These are phyloP conservation scores for Pichia sporocuriosa DNA, from an alignment of 805 yeast species.

Conservation along the genomic window DNA sequence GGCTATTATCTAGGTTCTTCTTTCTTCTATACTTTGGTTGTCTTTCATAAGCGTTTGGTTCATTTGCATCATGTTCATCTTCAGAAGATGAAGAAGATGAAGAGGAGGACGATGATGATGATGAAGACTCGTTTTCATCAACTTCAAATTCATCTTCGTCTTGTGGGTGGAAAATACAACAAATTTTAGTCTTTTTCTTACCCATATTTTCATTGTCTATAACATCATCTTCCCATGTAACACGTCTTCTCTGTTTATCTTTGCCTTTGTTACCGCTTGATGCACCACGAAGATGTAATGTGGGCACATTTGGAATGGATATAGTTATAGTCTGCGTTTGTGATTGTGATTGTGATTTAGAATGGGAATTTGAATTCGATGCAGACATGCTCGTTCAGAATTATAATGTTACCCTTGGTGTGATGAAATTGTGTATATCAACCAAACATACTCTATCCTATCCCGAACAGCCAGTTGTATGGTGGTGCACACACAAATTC, in stretches of 20 bases:
- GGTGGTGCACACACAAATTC: too few relatives aligned
- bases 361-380: too few relatives aligned
- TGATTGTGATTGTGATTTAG: constrained; percentile 6
- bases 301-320: constrained; percentile 14
- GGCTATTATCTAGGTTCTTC: constrained; percentile 1
- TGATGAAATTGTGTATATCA: too few relatives aligned
- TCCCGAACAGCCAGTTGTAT: too few relatives aligned
- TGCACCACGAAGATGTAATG: constrained; percentile 1
- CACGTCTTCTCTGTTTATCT: constrained; percentile 38
- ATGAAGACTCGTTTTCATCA: constrained; percentile 18
- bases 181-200: constrained; percentile 83
- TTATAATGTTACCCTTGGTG: too few relatives aligned
- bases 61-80: constrained; percentile 6
- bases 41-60: constrained; percentile 78
- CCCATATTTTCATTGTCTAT: constrained; percentile 86
- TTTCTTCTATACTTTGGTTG: constrained; percentile 59
- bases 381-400: too few relatives aligned
- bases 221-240: constrained; percentile 79
- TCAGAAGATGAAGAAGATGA: constrained; percentile 11
- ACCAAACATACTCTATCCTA: too few relatives aligned
- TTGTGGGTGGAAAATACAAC: constrained; percentile 82
- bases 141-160: constrained; percentile 38
- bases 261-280: neutral
- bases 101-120: neutral
- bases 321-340: constrained; percentile 15